Percentiles rank a stretch among this genome's conserved stretches.
phyloP scores from a whole-genome alignment of 768 basidiomycete species.

The Gymnopilus junonius region DNA sequence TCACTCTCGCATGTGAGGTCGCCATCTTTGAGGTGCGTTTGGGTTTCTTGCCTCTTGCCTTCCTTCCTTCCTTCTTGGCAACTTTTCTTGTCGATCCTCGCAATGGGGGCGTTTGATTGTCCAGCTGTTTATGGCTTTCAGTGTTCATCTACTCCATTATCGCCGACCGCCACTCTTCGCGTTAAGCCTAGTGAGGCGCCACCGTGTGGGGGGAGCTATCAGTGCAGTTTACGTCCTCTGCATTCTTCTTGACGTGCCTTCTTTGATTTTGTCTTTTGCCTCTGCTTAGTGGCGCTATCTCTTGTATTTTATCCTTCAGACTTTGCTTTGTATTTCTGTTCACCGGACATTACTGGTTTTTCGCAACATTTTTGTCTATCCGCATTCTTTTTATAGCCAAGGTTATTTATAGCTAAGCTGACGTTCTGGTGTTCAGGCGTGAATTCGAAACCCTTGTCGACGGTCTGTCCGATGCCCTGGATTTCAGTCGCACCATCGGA shows the following conservation, averaged over 20 bases:
- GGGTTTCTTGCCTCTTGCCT: not conserved
- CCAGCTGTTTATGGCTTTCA: not conserved
- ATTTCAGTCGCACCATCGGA: conserved; percentile 91
- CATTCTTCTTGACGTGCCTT: not conserved
- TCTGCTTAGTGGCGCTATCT: not conserved
- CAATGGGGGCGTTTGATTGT: not conserved
- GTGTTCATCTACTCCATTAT: not conserved
- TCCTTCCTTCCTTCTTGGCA: not conserved
- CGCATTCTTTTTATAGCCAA: not conserved
- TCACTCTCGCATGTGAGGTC: conserved; percentile 80
- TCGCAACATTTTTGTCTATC: not conserved
- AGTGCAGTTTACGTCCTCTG: not conserved
- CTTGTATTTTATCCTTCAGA: not conserved
- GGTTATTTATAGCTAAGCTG: conserved; percentile 1
- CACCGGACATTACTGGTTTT: too few species aligned
- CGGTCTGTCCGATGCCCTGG: conserved; percentile 87
- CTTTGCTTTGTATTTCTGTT: not conserved
- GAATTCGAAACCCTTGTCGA: conserved; percentile 89
- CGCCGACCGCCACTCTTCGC: not conserved
- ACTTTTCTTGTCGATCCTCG: not conserved
- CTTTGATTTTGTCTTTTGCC: not conserved
- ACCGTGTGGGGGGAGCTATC: not conserved
- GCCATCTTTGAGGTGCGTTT: conserved; percentile 19
- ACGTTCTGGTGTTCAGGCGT: conserved; percentile 42
- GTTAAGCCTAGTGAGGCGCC: not conserved